A percentile compares a stretch with the other conserved stretches of the same genome.
Conservation (phyloP, 306 rosid genomes). For the Gastrolobium bilobum region DNA sequence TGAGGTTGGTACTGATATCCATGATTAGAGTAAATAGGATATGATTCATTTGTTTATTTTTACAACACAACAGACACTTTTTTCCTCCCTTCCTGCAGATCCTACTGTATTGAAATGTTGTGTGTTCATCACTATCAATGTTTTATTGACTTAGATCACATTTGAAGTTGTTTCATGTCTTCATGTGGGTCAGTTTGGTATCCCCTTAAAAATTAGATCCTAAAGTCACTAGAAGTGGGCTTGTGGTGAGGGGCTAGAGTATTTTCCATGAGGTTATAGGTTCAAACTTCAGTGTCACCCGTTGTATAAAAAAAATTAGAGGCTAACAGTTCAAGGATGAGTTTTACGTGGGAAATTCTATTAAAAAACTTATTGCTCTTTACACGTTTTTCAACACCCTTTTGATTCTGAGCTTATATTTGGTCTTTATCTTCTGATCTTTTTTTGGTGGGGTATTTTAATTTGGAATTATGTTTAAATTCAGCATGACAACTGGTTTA, state of each 20-base stretch:
- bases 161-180: neutral
- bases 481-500: neutral
- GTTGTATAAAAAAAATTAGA: neutral
- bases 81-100: neutral
- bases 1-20: constrained; percentile 37
- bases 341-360: neutral
- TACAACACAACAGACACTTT: neutral
- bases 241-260: too few relatives aligned
- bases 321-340: neutral
- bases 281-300: too few relatives aligned
- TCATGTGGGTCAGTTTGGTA: constrained; percentile 5
- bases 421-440: constrained; percentile 10
- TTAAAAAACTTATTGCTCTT: neutral
- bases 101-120: neutral
- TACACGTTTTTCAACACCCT: neutral
- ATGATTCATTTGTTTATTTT: neutral
- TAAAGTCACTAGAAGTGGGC: too few relatives aligned
- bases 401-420: constrained; percentile 25
- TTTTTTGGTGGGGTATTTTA: neutral
- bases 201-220: neutral
- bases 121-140: constrained; percentile 3
- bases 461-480: constrained; percentile 27
- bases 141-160: constrained; percentile 13
- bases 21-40: neutral
- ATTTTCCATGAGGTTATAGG: too few relatives aligned